Evolutionary conservation across 805 yeast species (phyloP), one percentile per base, ranked within the genome.

Genomic region (Hemisphaericaspora nanyangensis): DNA sequence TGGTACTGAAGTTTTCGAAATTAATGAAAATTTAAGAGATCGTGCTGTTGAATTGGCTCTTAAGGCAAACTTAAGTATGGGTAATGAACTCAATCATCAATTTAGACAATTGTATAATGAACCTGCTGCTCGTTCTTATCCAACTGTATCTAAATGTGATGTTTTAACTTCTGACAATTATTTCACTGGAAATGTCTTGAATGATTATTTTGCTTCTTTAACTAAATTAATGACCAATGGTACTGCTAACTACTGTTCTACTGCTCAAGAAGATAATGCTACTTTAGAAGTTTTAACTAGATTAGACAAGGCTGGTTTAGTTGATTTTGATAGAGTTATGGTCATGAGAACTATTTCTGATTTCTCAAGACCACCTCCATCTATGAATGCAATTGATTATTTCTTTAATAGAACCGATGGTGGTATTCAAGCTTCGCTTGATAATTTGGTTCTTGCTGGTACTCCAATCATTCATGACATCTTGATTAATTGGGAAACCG

Each of bases 181-280:
- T 65, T 80, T 72, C 71, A 65, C 70, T 33, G 86, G 85, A 44
- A 58, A 66, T 37, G 56, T 58, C 12, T 65, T 80, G 49, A 73
- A 70, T 43, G 72, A 76, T 50, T 63, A 77, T 49, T 76, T 77
- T 52, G 55, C 68, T 18, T 65, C 67, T 55, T 73, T 63, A 51
- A 68, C 82, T 26, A 44, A 48, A 12, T 47, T 77, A 45, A 56
- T 79, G 54, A 73, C 84, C 47, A 80, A 80, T 51, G 80, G 79
- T 39, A 68, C 80, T 28, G 83, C 77, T 19, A 60, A 58, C 11
- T 80, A 78, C 64, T 77, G 83, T 56, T 54, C 79, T 31, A 72
- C 83, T 32, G 82, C 81, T 39, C 84, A 79, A 57, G 86, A 80
- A 57, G 86, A 80, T 54, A 76, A 78, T 53, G 85, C 85, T 13